Percentiles rank a stretch among this genome's conserved stretches.
Conservation (phyloP, 345 rosid species). For the Excoecaria cochinchinensis region DNA sequence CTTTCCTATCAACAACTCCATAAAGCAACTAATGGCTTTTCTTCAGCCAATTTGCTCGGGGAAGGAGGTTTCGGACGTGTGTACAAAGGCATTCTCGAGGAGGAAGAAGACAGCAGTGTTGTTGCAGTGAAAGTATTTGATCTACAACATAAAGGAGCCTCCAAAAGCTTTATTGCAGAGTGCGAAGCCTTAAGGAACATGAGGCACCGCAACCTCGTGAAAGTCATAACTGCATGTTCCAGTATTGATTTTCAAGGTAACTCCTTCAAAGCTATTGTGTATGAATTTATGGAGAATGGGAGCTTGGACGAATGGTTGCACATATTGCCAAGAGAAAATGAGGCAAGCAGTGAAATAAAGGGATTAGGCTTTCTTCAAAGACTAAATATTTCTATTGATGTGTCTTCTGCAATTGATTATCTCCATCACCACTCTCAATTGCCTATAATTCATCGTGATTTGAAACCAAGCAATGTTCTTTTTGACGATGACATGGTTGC, state of each 20-base stretch:
- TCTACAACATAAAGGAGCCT: background rate
- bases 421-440: constrained; percentile 14
- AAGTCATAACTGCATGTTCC: background rate
- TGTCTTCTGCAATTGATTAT: constrained; percentile 18
- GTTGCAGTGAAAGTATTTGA: background rate
- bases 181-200: background rate
- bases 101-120: background rate
- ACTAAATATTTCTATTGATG: constrained; percentile 11
- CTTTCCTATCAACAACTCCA: constrained; percentile 26
- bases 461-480: constrained; percentile 26
- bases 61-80: constrained; percentile 25
- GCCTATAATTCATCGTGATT: constrained; percentile 22
- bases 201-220: background rate
- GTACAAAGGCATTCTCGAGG: background rate
- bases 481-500: constrained; percentile 20
- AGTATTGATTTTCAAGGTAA: no score
- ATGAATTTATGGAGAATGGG: no score
- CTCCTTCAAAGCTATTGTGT: no score
- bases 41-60: constrained; percentile 29
- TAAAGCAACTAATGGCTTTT: constrained; percentile 26
- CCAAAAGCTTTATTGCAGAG: constrained; percentile 1
- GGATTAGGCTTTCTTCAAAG: constrained; percentile 24
- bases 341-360: background rate
- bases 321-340: no score
- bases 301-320: no score